A percentile compares a stretch with the other conserved stretches of the same genome.
These are phyloP conservation scores for Beauveria asiatica DNA, from an alignment of 2,329 filamentous ascomycete genomes.

Conservation along the genomic window DNA sequence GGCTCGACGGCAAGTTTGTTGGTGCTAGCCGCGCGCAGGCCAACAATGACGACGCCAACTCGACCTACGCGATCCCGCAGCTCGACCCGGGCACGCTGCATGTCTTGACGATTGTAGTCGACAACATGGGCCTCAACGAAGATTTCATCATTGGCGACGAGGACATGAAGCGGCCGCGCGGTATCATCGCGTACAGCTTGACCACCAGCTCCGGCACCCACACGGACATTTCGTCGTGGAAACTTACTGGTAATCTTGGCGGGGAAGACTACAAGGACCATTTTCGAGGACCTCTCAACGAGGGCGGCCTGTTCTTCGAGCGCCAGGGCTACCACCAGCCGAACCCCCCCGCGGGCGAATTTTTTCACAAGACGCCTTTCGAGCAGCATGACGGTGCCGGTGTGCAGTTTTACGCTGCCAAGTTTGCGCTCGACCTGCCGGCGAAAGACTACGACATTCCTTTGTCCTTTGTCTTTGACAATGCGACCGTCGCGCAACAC, in stretches of 20 bases:
- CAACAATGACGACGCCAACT: constrained; percentile 36
- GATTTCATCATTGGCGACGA: constrained; percentile 49
- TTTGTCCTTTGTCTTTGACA: constrained; percentile 43
- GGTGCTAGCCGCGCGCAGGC: constrained; percentile 52
- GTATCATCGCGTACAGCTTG: constrained; percentile 49
- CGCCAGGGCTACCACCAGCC: constrained; percentile 50
- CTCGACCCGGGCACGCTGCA: constrained; percentile 43
- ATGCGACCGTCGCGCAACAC: constrained; percentile 22
- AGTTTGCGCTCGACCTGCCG: constrained; percentile 45
- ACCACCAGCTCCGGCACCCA: constrained; percentile 29
- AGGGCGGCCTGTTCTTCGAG: constrained; percentile 49
- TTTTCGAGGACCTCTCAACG: constrained; percentile 51
- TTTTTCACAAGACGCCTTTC: constrained; percentile 17
- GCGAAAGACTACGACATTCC: constrained; percentile 43
- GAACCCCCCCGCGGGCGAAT: constrained; percentile 26
- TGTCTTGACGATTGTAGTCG: constrained; percentile 57
- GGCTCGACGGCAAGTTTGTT: constrained; percentile 51
- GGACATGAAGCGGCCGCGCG: constrained; percentile 49
- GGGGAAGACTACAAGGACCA: constrained; percentile 49
- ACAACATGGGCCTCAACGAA: constrained; percentile 61
- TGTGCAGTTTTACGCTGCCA: constrained; percentile 46
- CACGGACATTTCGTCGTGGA: constrained; percentile 43
- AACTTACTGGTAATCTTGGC: constrained; percentile 53
- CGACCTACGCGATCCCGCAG: constrained; percentile 45
- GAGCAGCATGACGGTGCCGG: constrained; percentile 28